These are phyloP conservation scores for Phialemoniopsis sp. DNA, from an alignment of 2,329 filamentous ascomycete genomes.

Conservation along the genomic window DNA sequence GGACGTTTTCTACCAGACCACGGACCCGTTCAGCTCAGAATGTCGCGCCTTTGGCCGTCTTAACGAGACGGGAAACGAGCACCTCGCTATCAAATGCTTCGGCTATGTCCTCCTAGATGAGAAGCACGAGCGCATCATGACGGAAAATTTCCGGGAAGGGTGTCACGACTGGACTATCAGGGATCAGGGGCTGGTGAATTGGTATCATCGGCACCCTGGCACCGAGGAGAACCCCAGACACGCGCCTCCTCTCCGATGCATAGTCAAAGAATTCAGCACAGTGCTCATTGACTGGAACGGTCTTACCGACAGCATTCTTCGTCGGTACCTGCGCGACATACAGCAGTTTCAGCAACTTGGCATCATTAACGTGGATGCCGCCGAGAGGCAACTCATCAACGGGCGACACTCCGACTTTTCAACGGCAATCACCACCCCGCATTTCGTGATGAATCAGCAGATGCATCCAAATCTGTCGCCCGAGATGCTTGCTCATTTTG, in stretches of 20 bases:
- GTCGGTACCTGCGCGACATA: too few species aligned
- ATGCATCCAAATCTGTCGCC: too few species aligned
- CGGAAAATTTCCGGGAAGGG: too few species aligned
- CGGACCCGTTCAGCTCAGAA: conserved; percentile 17
- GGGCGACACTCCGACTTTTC: conserved; percentile 18
- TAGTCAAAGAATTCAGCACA: too few species aligned
- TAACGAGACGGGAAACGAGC: conserved; percentile 15
- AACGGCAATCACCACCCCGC: conserved; percentile 16
- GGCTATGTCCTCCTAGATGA: conserved; percentile 20
- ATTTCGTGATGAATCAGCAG: conserved; percentile 7
- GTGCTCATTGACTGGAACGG: too few species aligned
- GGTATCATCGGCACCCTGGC: too few species aligned
- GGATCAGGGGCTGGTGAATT: too few species aligned
- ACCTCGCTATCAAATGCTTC: conserved; percentile 15
- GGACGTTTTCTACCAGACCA: conserved; percentile 11
- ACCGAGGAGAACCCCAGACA: too few species aligned
- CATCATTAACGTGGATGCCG: conserved; percentile 9
- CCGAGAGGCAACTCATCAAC: conserved; percentile 11
- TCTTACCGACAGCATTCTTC: too few species aligned
- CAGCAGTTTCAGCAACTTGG: conserved; percentile 10
- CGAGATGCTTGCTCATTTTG: too few species aligned
- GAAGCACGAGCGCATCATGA: conserved; percentile 6
- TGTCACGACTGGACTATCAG: too few species aligned
- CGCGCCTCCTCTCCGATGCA: too few species aligned
- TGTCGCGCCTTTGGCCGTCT: conserved; percentile 21